phyloP scores from a whole-genome alignment of 208 protist genomes.

The Trypanosoma rangeli region DNA sequence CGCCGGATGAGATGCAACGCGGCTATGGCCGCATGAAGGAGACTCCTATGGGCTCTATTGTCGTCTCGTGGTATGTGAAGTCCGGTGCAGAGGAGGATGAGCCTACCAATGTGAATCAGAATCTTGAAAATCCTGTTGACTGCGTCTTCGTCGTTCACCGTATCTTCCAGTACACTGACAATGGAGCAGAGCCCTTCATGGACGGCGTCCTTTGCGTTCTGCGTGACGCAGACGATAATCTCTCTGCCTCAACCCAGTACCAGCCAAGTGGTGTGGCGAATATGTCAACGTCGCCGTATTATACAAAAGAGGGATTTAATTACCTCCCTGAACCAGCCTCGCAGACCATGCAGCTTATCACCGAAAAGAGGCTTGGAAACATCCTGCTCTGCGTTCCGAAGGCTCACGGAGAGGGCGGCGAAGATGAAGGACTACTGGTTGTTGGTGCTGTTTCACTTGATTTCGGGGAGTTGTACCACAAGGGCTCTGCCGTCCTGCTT shows the following conservation, averaged over 20 bases:
- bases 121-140: slow-evolving; percentile 60
- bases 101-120: slow-evolving; percentile 51
- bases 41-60: slow-evolving; percentile 67
- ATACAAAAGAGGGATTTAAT: slow-evolving; percentile 78
- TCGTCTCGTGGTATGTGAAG: slow-evolving; percentile 86
- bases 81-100: slow-evolving; percentile 56
- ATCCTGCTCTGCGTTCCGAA: slow-evolving; percentile 85
- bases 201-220: slow-evolving; percentile 84
- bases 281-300: slow-evolving; percentile 73
- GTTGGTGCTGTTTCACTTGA: slow-evolving; percentile 85
- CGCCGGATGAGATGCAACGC: slow-evolving; percentile 56
- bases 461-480: slow-evolving; percentile 81
- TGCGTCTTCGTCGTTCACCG: slow-evolving; percentile 82
- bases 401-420: slow-evolving; percentile 41
- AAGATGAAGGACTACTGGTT: slow-evolving; percentile 85
- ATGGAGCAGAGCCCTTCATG: slow-evolving; percentile 61
- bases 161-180: slow-evolving; percentile 91
- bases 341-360: slow-evolving; percentile 84
- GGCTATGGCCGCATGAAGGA: slow-evolving; percentile 64
- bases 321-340: slow-evolving; percentile 81
- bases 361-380: slow-evolving; percentile 87
- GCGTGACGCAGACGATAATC: slow-evolving; percentile 89
- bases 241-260: slow-evolving; percentile 83
- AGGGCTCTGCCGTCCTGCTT: slow-evolving; percentile 77
- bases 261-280: slow-evolving; percentile 28